Evolutionary conservation across 257 asterid species (phyloP).

Genomic region (Perilla frutescens): DNA sequence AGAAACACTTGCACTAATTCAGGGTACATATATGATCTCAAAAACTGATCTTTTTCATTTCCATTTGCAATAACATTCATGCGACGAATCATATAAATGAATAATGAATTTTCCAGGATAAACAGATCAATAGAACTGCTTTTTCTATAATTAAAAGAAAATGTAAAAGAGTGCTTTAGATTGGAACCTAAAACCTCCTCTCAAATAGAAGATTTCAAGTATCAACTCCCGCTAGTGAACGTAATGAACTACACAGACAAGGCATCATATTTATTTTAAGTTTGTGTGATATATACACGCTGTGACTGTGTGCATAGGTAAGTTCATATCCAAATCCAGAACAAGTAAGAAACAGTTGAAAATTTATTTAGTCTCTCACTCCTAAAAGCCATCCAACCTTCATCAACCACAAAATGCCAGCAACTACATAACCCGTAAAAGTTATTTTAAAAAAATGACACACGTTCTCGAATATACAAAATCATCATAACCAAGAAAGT

Average conservation of each 20-base stretch:
- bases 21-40: not conserved
- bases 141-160: not conserved
- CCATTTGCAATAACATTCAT: not conserved
- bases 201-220: not conserved
- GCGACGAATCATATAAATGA: not conserved
- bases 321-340: constrained; percentile 10
- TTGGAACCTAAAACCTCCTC: not conserved
- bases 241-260: not conserved
- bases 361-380: not conserved
- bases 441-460: not conserved
- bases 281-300: not conserved
- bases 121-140: constrained; percentile 4
- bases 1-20: not conserved
- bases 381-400: not conserved
- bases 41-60: not conserved
- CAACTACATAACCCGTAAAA: constrained; percentile 23
- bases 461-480: constrained; percentile 2
- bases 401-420: not conserved
- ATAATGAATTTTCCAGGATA: not conserved
- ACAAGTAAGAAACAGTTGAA: not conserved
- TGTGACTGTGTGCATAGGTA: not conserved
- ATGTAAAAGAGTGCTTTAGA: not conserved
- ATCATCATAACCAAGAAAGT: not conserved
- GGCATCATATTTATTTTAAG: not conserved
- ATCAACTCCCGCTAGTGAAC: constrained; percentile 2